Conservation (phyloP, 169 alveolate genomes). For the Fabrea salina region DNA sequence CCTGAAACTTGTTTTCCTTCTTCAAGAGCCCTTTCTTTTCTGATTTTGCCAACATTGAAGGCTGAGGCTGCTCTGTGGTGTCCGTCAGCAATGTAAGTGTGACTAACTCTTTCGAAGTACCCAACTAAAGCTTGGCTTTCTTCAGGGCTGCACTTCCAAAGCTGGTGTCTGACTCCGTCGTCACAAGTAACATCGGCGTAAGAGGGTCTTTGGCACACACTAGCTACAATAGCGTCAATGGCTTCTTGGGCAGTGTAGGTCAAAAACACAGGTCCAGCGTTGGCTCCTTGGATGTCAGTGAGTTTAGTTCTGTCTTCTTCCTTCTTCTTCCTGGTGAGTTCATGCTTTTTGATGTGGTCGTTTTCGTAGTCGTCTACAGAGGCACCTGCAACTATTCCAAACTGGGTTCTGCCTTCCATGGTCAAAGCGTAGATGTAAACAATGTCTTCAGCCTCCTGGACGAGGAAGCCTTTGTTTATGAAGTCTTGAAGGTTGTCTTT, state of each 20-base stretch:
- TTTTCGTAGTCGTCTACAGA: slow-evolving; percentile 58
- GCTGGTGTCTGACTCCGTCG: slow-evolving; percentile 41
- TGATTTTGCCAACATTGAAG: slow-evolving; percentile 43
- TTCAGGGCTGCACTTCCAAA: slow-evolving; percentile 50
- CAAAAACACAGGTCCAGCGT: slow-evolving; percentile 61
- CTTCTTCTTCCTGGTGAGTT: slow-evolving; percentile 54
- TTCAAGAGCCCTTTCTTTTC: slow-evolving; percentile 39
- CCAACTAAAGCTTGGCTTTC: slow-evolving; percentile 37
- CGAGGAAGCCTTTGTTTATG: slow-evolving; percentile 43
- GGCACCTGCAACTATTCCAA: slow-evolving; percentile 52
- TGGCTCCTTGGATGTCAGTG: slow-evolving; percentile 53
- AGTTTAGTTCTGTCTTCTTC: slow-evolving; percentile 59
- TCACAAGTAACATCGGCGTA: slow-evolving; percentile 27
- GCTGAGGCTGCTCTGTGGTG: slow-evolving; percentile 73
- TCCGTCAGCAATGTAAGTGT: slow-evolving; percentile 68
- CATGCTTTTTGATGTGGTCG: slow-evolving; percentile 59
- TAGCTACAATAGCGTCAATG: slow-evolving; percentile 33
- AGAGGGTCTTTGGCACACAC: slow-evolving; percentile 25
- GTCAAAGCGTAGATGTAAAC: slow-evolving; percentile 48
- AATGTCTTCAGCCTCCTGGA: slow-evolving; percentile 42
- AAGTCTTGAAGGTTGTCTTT: slow-evolving; percentile 45
- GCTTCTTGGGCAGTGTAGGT: slow-evolving; percentile 39
- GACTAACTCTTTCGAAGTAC: slow-evolving; percentile 30
- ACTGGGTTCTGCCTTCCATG: slow-evolving; percentile 41
- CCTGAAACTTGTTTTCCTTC: slow-evolving; percentile 38